These are phyloP conservation scores for Lactarius indigo DNA, from an alignment of 768 basidiomycete species.

Conservation along the genomic window DNA sequence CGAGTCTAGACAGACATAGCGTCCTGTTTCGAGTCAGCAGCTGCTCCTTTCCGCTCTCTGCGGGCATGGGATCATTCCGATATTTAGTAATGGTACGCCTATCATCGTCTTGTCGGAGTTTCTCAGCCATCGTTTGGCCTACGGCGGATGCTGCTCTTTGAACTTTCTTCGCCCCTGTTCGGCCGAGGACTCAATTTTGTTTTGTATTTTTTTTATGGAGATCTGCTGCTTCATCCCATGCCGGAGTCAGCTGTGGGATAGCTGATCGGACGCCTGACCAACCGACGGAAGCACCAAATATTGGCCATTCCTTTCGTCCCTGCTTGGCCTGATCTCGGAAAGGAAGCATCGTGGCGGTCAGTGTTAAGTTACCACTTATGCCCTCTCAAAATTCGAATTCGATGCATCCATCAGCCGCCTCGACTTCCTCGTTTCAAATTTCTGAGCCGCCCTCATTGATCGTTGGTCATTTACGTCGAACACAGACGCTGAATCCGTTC, in stretches of 20 bases:
- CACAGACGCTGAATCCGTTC: constrained; percentile 1
- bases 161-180: constrained; percentile 17
- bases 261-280: constrained; percentile 13
- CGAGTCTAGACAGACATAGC: not conserved
- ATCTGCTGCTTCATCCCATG: not conserved
- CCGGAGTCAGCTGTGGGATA: constrained; percentile 15
- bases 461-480: not conserved
- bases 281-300: not conserved
- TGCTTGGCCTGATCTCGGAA: constrained; percentile 1
- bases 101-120: not conserved
- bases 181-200: constrained; percentile 6
- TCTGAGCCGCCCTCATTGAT: constrained; percentile 9
- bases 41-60: not conserved
- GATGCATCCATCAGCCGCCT: constrained; percentile 2
- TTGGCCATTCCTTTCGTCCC: not conserved
- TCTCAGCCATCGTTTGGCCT: not conserved
- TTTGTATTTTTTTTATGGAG: not conserved
- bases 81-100: not conserved
- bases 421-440: constrained; percentile 13
- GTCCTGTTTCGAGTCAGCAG: not conserved
- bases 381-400: not conserved
- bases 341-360: constrained; percentile 6
- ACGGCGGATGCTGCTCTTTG: not conserved
- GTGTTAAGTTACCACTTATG: not conserved
- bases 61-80: not conserved